Conservation (phyloP, 768 basidiomycete species). For the Chiua virens region DNA sequence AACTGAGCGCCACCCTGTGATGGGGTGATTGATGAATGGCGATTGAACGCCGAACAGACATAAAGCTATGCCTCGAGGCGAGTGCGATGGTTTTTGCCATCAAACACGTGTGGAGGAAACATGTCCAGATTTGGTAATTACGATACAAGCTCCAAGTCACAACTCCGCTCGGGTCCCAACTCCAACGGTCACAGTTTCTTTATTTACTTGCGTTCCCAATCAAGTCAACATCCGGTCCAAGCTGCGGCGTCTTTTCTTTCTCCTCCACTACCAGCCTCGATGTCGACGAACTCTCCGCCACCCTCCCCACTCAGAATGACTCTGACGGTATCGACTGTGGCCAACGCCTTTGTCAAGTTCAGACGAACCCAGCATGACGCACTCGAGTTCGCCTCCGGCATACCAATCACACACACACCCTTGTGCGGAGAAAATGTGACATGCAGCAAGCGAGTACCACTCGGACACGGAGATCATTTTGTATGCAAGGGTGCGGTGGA, state of each 20-base stretch:
- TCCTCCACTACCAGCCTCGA: not conserved
- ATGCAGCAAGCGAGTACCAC: slow-evolving; percentile 27
- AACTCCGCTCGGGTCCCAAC: slow-evolving; percentile 22
- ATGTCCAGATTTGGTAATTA: no score
- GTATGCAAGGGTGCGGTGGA: slow-evolving; percentile 66
- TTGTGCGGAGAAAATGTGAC: slow-evolving; percentile 31
- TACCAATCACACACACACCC: slow-evolving; percentile 37
- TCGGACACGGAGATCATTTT: slow-evolving; percentile 45
- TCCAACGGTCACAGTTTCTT: not conserved
- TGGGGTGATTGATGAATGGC: not conserved
- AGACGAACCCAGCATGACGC: slow-evolving; percentile 38
- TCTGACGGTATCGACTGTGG: slow-evolving; percentile 38
- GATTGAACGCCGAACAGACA: not conserved
- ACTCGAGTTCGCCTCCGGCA: slow-evolving; percentile 39
- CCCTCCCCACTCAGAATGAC: slow-evolving; percentile 23
- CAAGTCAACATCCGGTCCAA: slow-evolving; percentile 2
- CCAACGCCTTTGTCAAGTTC: slow-evolving; percentile 56
- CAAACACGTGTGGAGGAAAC: slow-evolving; percentile 5
- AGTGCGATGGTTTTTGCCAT: not conserved
- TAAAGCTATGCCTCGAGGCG: slow-evolving; percentile 4
- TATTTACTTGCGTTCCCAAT: slow-evolving; percentile 4
- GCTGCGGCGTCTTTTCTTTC: not conserved
- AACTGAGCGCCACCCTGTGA: no score
- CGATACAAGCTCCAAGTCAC: not conserved
- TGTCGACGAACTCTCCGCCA: slow-evolving; percentile 19